Evolutionary conservation across 768 basidiomycete species (phyloP), one percentile per base, ranked within the genome.

Genomic region (Pluteus cervinus): DNA sequence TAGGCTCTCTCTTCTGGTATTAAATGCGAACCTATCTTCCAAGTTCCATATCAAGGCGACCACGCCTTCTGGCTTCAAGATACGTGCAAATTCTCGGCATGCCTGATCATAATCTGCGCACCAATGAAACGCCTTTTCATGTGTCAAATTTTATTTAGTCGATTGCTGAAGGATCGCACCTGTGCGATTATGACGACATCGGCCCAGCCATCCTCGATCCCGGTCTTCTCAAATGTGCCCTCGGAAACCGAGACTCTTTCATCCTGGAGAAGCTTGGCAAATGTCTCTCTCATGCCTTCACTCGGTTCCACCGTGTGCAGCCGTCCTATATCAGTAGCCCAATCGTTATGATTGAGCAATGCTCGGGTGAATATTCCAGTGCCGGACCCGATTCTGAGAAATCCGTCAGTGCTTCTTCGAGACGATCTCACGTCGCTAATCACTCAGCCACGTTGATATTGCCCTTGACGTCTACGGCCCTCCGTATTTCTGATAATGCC

Each of bases 311-410:
- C 52, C 4, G 86, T 87, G 35, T 68, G 67, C 12, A 93, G 55
- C 31, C 68, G 57, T 20, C 62, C 63, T 33, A 91, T 65, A 40
- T 52, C 55, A 29, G 57, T 52, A 12, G 71, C 49, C 73, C 73
- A 80, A 25, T 66, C 70, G 12, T 68, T 65, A 55, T 86, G 73
- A 5, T 75, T 71, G 26, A 93, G 64, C 16, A 94, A 57, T 3
- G 88, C 81, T 7, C 88, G 76, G 8, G 90, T 88, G 57, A 92
- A 94, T 38, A 96, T 79, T 10, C 91, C 91, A 2, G 89, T 92
- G 17, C 91, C 91, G 4, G 83, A 64, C 8, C 89, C 91, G 22
- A 88, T 72, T 52, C 86, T 90, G 46, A 39, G 32, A 43, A 34
- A 46, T 38, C 36, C 4, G 23, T 22, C 8, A 16, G 25, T 39